These are phyloP conservation scores for Arthrocladium fulminans DNA, from an alignment of 2,329 filamentous ascomycete species.

Conservation along the genomic window DNA sequence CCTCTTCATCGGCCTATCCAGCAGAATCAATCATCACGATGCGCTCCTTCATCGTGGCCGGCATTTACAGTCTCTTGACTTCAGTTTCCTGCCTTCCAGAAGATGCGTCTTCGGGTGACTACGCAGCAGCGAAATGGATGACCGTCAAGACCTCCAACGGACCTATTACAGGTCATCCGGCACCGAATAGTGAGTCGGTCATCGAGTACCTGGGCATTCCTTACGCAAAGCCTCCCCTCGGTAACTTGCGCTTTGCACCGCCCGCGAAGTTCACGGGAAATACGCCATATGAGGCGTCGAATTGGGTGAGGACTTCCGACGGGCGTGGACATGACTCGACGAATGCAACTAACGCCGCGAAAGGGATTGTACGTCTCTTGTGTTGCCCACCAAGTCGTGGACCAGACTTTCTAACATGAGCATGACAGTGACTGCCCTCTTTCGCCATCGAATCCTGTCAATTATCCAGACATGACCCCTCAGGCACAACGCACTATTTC, in stretches of 20 bases:
- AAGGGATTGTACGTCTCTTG: neutral
- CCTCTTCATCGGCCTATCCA: no score
- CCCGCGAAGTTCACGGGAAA: neutral
- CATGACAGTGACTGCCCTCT: neutral
- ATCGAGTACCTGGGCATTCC: slow-evolving; percentile 27
- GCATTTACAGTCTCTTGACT: no score
- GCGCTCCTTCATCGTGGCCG: no score
- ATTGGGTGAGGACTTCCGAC: neutral
- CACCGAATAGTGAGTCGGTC: neutral
- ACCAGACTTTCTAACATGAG: neutral
- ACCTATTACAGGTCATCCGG: neutral
- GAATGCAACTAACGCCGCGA: neutral
- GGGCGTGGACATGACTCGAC: neutral
- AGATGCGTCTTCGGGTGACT: no score
- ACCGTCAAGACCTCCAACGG: neutral
- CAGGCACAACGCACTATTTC: neutral
- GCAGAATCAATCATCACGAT: no score
- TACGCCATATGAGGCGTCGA: neutral
- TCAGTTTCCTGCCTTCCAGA: no score
- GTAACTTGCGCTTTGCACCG: slow-evolving; percentile 4
- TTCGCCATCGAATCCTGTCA: neutral
- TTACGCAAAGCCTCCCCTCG: slow-evolving; percentile 47
- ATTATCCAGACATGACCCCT: neutral
- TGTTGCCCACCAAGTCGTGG: neutral
- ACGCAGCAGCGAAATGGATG: no score